Conservation (phyloP, 495 filamentous ascomycete species). For the Bacidia rubella region DNA sequence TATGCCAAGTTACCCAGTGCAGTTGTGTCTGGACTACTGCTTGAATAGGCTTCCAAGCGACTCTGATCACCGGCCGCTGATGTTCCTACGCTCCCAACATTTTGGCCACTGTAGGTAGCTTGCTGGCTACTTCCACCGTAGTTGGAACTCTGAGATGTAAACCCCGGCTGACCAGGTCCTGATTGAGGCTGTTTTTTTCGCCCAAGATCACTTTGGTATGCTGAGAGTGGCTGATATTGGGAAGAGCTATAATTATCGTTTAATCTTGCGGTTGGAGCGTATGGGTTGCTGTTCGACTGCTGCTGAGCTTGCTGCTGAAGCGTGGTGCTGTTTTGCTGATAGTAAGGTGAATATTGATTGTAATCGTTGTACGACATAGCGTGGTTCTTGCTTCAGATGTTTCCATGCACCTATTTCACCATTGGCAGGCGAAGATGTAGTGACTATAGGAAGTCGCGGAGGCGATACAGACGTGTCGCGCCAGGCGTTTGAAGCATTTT, state of each 20-base stretch:
- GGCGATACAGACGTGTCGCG: background rate
- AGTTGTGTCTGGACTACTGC: conserved; percentile 10
- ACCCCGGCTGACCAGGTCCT: background rate
- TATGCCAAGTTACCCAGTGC: conserved; percentile 19
- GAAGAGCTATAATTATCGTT: background rate
- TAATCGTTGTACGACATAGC: conserved; percentile 10
- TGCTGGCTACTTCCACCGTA: background rate
- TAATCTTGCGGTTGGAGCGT: conserved; percentile 2
- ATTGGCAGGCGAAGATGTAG: background rate
- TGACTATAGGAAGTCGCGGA: background rate
- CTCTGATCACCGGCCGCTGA: background rate
- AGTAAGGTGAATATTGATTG: conserved; percentile 12
- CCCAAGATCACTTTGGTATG: conserved; percentile 8
- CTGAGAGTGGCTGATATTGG: conserved; percentile 7
- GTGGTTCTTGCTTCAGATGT: background rate
- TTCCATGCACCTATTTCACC: background rate
- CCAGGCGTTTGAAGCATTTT: background rate
- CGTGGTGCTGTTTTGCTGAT: conserved; percentile 4
- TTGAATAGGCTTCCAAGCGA: background rate
- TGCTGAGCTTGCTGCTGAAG: background rate
- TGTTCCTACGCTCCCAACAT: conserved; percentile 1
- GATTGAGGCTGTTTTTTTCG: conserved; percentile 1
- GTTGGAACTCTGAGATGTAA: background rate
- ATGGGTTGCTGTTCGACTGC: background rate
- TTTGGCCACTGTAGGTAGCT: conserved; percentile 1